Base-by-base conservation (phyloP, 371 early-diverging fungal genomes). In the Smittium culicis region DNA sequence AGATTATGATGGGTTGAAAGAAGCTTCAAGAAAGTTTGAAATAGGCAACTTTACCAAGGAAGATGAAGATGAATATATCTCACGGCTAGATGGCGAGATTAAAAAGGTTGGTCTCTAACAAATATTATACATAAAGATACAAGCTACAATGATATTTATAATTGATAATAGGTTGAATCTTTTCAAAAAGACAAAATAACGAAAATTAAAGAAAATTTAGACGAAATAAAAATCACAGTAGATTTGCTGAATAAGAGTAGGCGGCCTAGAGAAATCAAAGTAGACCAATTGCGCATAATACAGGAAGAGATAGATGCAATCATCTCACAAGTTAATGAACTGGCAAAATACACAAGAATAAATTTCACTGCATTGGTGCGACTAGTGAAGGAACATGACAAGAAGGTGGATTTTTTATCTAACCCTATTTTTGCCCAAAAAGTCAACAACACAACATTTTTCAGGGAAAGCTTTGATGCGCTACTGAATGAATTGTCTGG, bases 351-450 rank as follows among this genome's bases (percentile, higher is more conserved):
- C 77, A 87, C 93, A 2, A 85, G 96, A 31, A 80, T 97, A 69
- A 99, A 99, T 77, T 93, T 93, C 73, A 86, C 94, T 1, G 99
- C 94, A 11, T 95, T 98, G 69, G 80, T 95, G 66, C 97, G 94
- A 80, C 92, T 96, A 65, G 84, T 98, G 71, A 96, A 95, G 79
- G 95, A 97, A 79, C 95, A 96, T 75, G 98, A 98, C 75, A 92
- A 93, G 78, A 88, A 93, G 77, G 93, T 93, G 20, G 77, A 81
- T 34, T 91, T 86, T 77, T 80, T 84, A 24, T 79, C 96, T 60
- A 86, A 90, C 70, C 89, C 91, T 35, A 84, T 88, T 79, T 96
- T 93, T 75, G 86, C 88, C 81, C 86, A 87, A 70, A 83, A 88
- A 54, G 79, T 99, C 60, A 90, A 91, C 73, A 83, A 83, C 59